Conservation (phyloP, 2,329 filamentous ascomycete species). For the Penicillium sumatraense region DNA sequence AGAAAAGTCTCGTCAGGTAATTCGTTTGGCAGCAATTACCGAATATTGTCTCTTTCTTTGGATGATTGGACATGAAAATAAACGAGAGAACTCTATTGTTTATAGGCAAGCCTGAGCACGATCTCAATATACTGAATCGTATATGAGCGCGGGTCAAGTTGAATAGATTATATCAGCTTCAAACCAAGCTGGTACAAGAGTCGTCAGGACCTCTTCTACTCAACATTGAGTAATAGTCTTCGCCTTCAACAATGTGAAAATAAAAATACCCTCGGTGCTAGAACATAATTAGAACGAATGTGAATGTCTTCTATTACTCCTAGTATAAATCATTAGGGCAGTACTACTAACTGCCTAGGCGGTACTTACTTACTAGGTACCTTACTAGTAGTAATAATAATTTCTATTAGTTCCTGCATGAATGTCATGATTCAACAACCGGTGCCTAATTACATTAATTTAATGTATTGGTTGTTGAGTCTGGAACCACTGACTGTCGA, state of each 20-base stretch:
- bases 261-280: neutral
- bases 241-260: neutral
- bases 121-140: constrained; percentile 24
- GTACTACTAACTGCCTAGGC: no score
- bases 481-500: no score
- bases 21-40: constrained; percentile 15
- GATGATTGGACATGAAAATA: constrained; percentile 23
- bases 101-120: constrained; percentile 17
- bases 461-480: no score
- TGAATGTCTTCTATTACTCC: neutral
- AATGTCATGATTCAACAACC: no score
- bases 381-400: no score
- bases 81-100: constrained; percentile 15
- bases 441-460: no score
- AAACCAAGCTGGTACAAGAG: neutral
- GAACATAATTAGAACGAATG: neutral
- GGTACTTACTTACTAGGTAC: no score
- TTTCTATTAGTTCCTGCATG: no score
- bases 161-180: constrained; percentile 10
- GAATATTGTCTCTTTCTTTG: constrained; percentile 18
- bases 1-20: constrained; percentile 16
- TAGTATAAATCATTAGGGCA: no score
- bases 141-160: constrained; percentile 17
- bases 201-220: neutral
- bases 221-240: constrained; percentile 7